Base-by-base conservation (phyloP, 257 asterid genomes). In the Solanum chmielewskii region DNA sequence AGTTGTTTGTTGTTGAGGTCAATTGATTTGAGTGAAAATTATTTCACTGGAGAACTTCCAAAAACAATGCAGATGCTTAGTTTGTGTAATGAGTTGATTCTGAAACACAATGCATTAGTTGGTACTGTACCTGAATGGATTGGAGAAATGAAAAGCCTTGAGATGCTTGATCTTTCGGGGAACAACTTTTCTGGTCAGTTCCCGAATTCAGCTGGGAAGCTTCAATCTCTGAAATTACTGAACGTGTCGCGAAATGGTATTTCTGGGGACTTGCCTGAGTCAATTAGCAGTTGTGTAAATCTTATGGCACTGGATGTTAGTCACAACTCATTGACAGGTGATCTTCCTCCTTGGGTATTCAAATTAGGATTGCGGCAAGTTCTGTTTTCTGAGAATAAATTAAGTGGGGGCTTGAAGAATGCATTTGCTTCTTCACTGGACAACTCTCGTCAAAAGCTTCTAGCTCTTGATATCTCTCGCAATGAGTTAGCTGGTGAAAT, bases 111-210 rank as follows among this genome's bases (percentile, higher is more conserved):
- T 90, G 89, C 87, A 44, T 92, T 96, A 11, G 84, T 90, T 4
- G 94, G 94, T 64, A 90, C 85, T 81, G 27, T 95, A 82, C 95
- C 97, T 77, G 93, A 91, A 59, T 96, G 98, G 99, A 90, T 96
- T 83, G 98, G 96, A 87, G 95, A 91, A 88, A 88, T 96, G 96
- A 90, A 91, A 87, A 91, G 93, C 90, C 95, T 95, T 16, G 93
- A 93, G 87, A 89, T 85, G 16, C 89, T 96, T 39, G 98, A 96
- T 92, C 89, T 96, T 86, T 94, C 99, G 12, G 92, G 33, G 85
- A 96, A 96, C 88, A 91, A 83, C 86, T 92, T 96, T 70, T 92
- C 92, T 6, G 97, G 98, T 14, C 88, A 88, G 84, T 45, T 96
- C 49, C 96, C 99, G 1, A 70, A 77, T 88, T 93, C 97, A 11